Percentiles rank a stretch among this genome's conserved stretches.
Evolutionary conservation across 495 filamentous ascomycete species (phyloP).

Genomic region (Penicillium macrosclerotiorum): DNA sequence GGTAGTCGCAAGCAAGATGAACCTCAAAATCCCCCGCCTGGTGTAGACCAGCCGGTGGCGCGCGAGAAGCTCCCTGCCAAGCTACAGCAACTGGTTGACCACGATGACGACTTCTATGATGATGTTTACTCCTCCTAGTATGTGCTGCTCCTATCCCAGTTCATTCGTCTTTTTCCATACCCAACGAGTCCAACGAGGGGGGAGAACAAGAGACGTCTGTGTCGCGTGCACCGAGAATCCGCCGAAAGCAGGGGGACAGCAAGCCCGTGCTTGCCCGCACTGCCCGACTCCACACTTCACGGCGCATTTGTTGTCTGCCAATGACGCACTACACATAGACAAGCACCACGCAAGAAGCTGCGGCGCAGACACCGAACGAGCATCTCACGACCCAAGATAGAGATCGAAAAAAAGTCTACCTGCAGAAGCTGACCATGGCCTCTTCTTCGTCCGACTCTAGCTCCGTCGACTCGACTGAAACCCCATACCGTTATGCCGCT

Average conservation of each 20-base stretch:
- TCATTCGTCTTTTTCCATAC: not conserved
- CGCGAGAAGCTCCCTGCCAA: conserved; percentile 62
- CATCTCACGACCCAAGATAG: no score
- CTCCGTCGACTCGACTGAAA: conserved; percentile 77
- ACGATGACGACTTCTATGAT: conserved; percentile 75
- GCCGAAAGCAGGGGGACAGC: not conserved
- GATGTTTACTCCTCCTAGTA: conserved; percentile 78
- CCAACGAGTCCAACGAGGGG: not conserved
- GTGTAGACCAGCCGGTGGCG: conserved; percentile 47
- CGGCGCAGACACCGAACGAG: no score
- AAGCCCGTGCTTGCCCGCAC: conserved; percentile 1
- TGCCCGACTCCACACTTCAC: conserved; percentile 8
- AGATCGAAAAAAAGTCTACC: not conserved
- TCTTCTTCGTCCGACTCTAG: conserved; percentile 41
- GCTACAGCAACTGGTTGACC: conserved; percentile 73
- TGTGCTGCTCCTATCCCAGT: conserved; percentile 31
- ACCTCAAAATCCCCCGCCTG: conserved; percentile 20
- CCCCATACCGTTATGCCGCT: conserved; percentile 83
- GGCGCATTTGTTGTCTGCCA: not conserved
- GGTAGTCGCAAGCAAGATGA: conserved; percentile 30
- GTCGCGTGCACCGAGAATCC: no score
- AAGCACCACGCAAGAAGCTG: no score
- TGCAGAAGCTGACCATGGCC: conserved; percentile 16
- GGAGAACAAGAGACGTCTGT: conserved; percentile 1
- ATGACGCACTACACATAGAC: no score